Conservation (phyloP, 139 green algal species). For the Chlamydomonas asymmetrica region DNA sequence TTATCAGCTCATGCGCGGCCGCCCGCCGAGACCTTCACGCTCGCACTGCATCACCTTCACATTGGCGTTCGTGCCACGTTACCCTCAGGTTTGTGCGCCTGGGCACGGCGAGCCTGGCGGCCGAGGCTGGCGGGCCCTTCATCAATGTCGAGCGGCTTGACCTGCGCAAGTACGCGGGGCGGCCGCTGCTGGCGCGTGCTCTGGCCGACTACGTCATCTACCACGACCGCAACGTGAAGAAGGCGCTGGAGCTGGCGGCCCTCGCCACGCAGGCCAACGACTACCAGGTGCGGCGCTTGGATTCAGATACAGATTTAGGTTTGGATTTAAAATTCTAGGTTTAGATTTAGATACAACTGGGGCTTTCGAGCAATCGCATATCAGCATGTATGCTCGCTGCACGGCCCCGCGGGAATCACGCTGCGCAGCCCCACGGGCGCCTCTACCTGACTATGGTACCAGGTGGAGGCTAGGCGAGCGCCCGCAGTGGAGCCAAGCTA, state of each 20-base stretch:
- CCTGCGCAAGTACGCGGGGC: slow-evolving; percentile 68
- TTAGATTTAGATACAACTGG: no score
- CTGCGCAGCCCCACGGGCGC: no score
- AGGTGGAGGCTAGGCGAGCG: no score
- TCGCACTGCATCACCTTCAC: background rate
- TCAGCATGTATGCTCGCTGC: no score
- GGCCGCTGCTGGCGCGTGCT: slow-evolving; percentile 58
- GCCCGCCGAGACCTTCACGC: no score
- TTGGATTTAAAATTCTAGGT: no score
- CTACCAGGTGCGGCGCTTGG: slow-evolving; percentile 32
- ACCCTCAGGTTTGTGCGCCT: slow-evolving; percentile 72
- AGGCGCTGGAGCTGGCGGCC: slow-evolving; percentile 68
- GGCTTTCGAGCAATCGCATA: no score
- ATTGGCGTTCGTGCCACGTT: background rate
- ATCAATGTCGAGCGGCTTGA: slow-evolving; percentile 75
- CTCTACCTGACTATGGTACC: no score
- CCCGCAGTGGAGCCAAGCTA: no score
- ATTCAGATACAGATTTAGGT: background rate
- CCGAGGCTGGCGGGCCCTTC: slow-evolving; percentile 69
- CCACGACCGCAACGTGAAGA: slow-evolving; percentile 80
- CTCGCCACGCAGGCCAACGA: slow-evolving; percentile 44
- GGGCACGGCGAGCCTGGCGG: slow-evolving; percentile 73
- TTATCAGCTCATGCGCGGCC: no score
- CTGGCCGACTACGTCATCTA: slow-evolving; percentile 87
- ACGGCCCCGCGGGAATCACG: no score